A percentile compares a stretch with the other conserved stretches of the same genome.
These are phyloP conservation scores for Lachnellula arida DNA, from an alignment of 2,329 filamentous ascomycete genomes.

Conservation along the genomic window DNA sequence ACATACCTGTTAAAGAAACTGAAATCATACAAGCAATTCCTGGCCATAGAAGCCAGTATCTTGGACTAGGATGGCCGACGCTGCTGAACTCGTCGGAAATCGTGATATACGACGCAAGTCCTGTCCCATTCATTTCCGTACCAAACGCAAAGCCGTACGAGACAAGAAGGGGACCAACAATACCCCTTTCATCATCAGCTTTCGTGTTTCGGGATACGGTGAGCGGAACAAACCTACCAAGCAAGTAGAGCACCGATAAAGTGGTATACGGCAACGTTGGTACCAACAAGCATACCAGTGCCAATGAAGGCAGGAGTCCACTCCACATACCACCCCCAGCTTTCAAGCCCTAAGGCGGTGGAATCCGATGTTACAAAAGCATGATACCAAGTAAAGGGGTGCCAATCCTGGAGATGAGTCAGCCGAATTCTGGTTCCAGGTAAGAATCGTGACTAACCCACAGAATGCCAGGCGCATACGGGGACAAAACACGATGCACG, in stretches of 20 bases:
- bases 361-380: background rate
- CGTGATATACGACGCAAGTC: conserved; percentile 37
- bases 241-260: conserved; percentile 45
- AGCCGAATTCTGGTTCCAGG: conserved; percentile 29
- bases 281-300: conserved; percentile 45
- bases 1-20: background rate
- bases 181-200: too few species aligned
- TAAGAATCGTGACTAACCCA: conserved; percentile 54
- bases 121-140: conserved; percentile 37
- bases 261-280: conserved; percentile 54
- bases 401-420: conserved; percentile 19
- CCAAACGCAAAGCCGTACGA: conserved; percentile 44
- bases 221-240: conserved; percentile 33
- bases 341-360: conserved; percentile 46
- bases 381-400: background rate
- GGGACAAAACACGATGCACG: conserved; percentile 49
- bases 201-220: too few species aligned
- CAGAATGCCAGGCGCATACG: conserved; percentile 55
- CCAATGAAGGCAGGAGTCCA: conserved; percentile 58
- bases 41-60: conserved; percentile 50
- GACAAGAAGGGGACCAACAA: too few species aligned
- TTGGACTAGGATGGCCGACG: conserved; percentile 39
- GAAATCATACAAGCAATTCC: conserved; percentile 1
- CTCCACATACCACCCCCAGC: conserved; percentile 58
- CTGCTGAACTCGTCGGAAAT: conserved; percentile 36